Conservation (phyloP, 305 asterid genomes). For the Fraxinus paxiana region DNA sequence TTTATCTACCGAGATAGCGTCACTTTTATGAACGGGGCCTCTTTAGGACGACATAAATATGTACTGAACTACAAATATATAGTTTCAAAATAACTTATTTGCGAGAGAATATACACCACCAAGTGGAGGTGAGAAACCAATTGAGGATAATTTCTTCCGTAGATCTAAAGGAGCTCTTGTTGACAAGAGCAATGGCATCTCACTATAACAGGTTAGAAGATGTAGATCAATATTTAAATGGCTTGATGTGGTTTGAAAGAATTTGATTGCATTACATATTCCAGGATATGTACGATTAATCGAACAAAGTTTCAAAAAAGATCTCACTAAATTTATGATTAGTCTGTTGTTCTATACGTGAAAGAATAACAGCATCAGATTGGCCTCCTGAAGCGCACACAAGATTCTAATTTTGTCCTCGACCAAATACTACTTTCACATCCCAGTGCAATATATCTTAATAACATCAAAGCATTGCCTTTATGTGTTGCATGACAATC, state of each 20-base stretch:
- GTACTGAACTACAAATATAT: background rate
- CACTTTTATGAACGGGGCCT: background rate
- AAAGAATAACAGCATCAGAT: background rate
- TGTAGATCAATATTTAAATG: background rate
- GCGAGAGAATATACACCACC: background rate
- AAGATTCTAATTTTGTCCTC: constrained; percentile 1
- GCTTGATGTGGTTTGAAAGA: background rate
- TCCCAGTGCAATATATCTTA: background rate
- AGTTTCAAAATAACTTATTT: background rate
- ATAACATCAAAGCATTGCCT: background rate
- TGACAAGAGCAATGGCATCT: background rate
- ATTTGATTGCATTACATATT: background rate
- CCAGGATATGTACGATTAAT: background rate
- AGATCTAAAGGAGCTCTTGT: background rate
- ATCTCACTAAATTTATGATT: background rate
- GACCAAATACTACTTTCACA: background rate
- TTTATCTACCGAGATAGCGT: background rate
- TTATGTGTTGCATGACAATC: background rate
- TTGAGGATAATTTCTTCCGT: background rate
- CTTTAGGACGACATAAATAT: background rate
- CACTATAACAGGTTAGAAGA: background rate
- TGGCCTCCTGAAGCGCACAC: background rate
- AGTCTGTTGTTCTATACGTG: background rate
- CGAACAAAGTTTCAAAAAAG: background rate
- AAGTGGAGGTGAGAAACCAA: background rate